phyloP scores from a whole-genome alignment of 176 grass and related monocot species.

The Cenchrus purpureus region DNA sequence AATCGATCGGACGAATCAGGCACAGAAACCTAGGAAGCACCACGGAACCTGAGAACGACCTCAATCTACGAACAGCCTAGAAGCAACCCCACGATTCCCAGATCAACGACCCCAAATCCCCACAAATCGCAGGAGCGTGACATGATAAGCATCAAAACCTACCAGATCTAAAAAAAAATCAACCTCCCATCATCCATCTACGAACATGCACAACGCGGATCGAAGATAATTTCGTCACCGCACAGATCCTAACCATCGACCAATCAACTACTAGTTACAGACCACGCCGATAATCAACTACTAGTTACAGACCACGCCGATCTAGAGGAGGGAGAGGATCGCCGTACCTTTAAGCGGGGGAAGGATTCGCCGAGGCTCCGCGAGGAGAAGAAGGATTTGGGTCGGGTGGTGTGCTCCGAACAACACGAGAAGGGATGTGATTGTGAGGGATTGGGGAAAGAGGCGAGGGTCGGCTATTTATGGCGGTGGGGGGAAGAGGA shows the following conservation, averaged over 20 bases:
- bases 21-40: neutral
- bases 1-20: neutral
- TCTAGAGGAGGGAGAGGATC: neutral
- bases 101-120: neutral
- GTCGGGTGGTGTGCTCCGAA: neutral
- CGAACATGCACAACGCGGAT: neutral
- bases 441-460: neutral
- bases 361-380: slow-evolving; percentile 9
- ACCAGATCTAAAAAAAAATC: neutral
- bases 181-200: neutral
- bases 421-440: neutral
- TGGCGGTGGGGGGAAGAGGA: neutral
- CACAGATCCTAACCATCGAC: neutral
- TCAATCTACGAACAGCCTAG: neutral
- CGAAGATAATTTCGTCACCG: neutral
- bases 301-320: neutral
- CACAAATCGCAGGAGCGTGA: neutral
- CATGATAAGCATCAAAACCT: neutral
- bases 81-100: neutral
- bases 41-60: too few species aligned
- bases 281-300: neutral
- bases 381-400: neutral
- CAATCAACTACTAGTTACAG: neutral
- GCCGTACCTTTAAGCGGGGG: slow-evolving; percentile 36
- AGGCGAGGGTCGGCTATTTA: slow-evolving; percentile 20